Percentiles rank a stretch among this genome's conserved stretches.
Conservation (phyloP, 169 alveolate species). For the Cryptosporidium ryanae region DNA sequence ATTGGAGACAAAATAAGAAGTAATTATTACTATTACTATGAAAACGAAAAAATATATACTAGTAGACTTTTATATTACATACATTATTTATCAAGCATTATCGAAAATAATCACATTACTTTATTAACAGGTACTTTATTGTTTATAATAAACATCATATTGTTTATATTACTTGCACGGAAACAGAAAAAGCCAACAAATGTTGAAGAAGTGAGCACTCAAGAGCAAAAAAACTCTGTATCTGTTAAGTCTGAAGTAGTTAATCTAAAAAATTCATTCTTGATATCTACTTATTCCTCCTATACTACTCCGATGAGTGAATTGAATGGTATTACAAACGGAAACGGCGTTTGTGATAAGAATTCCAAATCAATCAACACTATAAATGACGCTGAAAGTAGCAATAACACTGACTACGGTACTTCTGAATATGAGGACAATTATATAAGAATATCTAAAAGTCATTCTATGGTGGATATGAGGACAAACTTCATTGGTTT, state of each 20-base stretch:
- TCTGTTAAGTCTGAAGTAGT: not conserved
- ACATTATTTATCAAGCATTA: not conserved
- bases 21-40: too few species aligned
- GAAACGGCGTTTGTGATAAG: not conserved
- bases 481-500: conserved; percentile 56
- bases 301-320: not conserved
- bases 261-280: conserved; percentile 38
- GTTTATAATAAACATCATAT: conserved; percentile 16
- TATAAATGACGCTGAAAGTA: not conserved
- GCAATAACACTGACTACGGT: too few species aligned
- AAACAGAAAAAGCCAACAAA: not conserved
- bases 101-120: conserved; percentile 7
- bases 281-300: conserved; percentile 24
- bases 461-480: conserved; percentile 73
- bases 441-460: conserved; percentile 31
- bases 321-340: too few species aligned
- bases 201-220: not conserved
- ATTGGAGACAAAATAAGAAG: not conserved
- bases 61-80: too few species aligned
- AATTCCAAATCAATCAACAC: not conserved
- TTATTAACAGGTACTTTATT: conserved; percentile 23
- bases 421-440: conserved; percentile 7
- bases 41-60: too few species aligned
- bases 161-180: conserved; percentile 3
- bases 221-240: not conserved